A percentile compares a stretch with the other conserved stretches of the same genome.
These are phyloP conservation scores for Larix sibirica DNA, from an alignment of 83 land plant species.

Conservation along the genomic window DNA sequence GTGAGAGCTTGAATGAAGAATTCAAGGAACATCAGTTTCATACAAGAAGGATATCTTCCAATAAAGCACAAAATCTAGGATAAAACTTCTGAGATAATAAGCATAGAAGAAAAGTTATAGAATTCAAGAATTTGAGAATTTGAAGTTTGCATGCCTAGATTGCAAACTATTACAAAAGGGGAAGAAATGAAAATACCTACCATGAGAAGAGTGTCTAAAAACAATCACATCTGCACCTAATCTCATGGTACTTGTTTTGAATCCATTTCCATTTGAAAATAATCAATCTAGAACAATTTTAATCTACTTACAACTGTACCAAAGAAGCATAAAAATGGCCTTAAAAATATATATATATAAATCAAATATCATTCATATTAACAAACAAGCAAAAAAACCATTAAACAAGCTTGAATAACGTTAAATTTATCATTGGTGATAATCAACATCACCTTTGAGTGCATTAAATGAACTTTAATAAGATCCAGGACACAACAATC, in stretches of 20 bases:
- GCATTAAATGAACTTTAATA: not conserved
- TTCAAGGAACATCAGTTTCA: no score
- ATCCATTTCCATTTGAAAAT: constrained; percentile 91
- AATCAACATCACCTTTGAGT: not conserved
- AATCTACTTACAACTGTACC: not conserved
- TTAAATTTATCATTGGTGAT: not conserved
- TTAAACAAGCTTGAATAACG: not conserved
- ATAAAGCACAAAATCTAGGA: no score
- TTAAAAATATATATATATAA: not conserved
- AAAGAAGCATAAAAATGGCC: not conserved
- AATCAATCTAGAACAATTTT: constrained; percentile 2
- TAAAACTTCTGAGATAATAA: no score
- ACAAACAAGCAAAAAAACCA: not conserved
- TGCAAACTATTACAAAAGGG: not conserved
- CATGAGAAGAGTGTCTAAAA: constrained; percentile 50
- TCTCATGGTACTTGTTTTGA: constrained; percentile 92
- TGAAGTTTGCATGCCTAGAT: not conserved
- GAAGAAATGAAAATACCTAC: not conserved
- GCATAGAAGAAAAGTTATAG: no score
- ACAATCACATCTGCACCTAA: constrained; percentile 95
- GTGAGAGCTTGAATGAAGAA: no score
- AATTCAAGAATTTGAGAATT: not conserved
- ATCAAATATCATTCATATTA: not conserved
- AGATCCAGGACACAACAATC: not conserved
- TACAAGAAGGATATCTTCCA: no score